Conservation (phyloP, 306 rosid genomes). For the Rosa multiflora region DNA sequence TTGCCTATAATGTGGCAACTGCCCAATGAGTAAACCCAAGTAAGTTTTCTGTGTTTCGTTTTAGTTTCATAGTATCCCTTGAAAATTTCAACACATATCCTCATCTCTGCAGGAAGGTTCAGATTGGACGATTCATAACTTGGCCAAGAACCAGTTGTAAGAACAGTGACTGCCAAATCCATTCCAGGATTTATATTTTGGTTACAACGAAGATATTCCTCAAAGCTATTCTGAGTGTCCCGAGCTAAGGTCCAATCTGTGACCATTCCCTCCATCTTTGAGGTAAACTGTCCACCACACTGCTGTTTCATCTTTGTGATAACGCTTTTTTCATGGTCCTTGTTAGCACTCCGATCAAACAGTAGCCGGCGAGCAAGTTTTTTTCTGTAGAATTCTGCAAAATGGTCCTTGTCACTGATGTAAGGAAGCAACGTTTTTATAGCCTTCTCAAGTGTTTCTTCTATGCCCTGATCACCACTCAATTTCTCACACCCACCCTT, state of each 20-base stretch:
- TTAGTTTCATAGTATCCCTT: slow-evolving; percentile 58
- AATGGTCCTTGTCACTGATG: slow-evolving; percentile 72
- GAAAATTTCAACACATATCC: slow-evolving; percentile 67
- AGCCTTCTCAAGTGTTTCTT: slow-evolving; percentile 70
- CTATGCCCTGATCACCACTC: slow-evolving; percentile 59
- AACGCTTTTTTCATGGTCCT: slow-evolving; percentile 61
- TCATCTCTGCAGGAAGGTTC: slow-evolving; percentile 71
- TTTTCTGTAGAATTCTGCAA: slow-evolving; percentile 86
- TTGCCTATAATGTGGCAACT: slow-evolving; percentile 60
- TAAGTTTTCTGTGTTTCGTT: slow-evolving; percentile 61
- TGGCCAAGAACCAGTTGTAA: slow-evolving; percentile 81
- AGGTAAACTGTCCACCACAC: slow-evolving; percentile 74
- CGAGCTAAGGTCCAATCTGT: slow-evolving; percentile 58
- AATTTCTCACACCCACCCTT: slow-evolving; percentile 64
- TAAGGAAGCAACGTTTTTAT: slow-evolving; percentile 59
- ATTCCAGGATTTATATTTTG: slow-evolving; percentile 54
- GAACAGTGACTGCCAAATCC: slow-evolving; percentile 64
- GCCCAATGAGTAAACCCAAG: slow-evolving; percentile 81
- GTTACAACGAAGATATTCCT: slow-evolving; percentile 53
- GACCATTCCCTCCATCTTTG: slow-evolving; percentile 55
- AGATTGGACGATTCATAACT: slow-evolving; percentile 70
- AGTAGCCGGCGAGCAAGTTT: slow-evolving; percentile 75
- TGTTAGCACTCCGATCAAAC: slow-evolving; percentile 65
- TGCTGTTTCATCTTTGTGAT: slow-evolving; percentile 63
- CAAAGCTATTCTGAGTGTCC: slow-evolving; percentile 60